Evolutionary conservation across 1,139 yeast genomes (phyloP).

Genomic region (Geotrichum carabidarum): DNA sequence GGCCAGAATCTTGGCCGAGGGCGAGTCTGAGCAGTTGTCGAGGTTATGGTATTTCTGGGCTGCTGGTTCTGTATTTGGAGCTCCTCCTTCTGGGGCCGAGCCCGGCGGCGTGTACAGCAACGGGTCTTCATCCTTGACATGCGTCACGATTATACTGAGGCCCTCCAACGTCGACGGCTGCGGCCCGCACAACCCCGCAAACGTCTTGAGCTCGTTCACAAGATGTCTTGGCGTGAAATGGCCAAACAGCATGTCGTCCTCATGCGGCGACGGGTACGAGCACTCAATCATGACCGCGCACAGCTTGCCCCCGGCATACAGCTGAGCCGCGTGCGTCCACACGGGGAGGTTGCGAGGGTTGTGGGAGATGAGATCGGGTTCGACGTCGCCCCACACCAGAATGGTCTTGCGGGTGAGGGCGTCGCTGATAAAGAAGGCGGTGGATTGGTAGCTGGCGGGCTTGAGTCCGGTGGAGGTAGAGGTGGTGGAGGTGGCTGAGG

Average conservation of each 20-base stretch:
- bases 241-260: conserved; percentile 55
- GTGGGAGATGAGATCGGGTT: conserved; percentile 53
- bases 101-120: not conserved
- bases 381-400: conserved; percentile 78
- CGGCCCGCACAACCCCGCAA: not conserved
- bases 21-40: not conserved
- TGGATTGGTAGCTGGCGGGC: conserved; percentile 39
- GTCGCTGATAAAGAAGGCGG: conserved; percentile 52
- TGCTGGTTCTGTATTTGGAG: not conserved
- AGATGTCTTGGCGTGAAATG: conserved; percentile 68
- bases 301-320: conserved; percentile 41
- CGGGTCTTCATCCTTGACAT: conserved; percentile 53
- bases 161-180: conserved; percentile 35
- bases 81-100: not conserved
- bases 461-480: conserved; percentile 25
- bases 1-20: conserved; percentile 20
- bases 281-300: conserved; percentile 69
- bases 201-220: conserved; percentile 48
- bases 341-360: conserved; percentile 44
- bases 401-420: conserved; percentile 38
- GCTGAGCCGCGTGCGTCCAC: conserved; percentile 55
- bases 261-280: conserved; percentile 50
- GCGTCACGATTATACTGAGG: conserved; percentile 59
- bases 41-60: not conserved
- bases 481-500: not conserved